phyloP scores from a whole-genome alignment of 768 basidiomycete genomes.

The Epithele typhae region DNA sequence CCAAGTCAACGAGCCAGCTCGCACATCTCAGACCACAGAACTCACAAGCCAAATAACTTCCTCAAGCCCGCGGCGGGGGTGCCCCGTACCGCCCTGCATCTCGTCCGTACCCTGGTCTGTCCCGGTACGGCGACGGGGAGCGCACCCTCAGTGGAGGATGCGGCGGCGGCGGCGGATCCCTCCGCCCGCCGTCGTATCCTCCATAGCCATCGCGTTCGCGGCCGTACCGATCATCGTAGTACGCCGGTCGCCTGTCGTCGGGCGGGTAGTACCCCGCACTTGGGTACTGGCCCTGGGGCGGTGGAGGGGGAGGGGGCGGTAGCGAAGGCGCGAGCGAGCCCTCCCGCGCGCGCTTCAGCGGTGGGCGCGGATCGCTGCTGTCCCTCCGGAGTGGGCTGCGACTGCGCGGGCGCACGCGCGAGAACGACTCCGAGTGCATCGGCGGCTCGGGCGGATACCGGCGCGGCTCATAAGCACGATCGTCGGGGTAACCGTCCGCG shows the following conservation, averaged over 20 bases:
- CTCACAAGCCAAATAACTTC: background rate
- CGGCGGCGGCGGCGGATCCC: conserved; percentile 16
- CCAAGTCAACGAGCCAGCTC: too few relatives aligned
- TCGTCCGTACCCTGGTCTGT: conserved; percentile 10
- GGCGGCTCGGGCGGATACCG: conserved; percentile 17
- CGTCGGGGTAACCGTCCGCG: conserved; percentile 16
- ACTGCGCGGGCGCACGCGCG: conserved; percentile 25
- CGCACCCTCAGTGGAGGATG: background rate
- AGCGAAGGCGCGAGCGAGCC: conserved; percentile 11
- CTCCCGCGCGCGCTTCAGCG: conserved; percentile 25
- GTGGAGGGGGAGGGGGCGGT: conserved; percentile 6
- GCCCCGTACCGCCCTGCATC: conserved; percentile 20
- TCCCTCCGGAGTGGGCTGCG: conserved; percentile 20
- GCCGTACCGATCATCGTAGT: conserved; percentile 16
- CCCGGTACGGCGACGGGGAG: conserved; percentile 19
- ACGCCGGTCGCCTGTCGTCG: too few relatives aligned
- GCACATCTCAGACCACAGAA: background rate
- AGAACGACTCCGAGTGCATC: conserved; percentile 5
- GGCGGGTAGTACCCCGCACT: conserved; percentile 16
- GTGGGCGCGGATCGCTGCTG: conserved; percentile 22
- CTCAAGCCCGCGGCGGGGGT: background rate
- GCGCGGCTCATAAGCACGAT: conserved; percentile 11
- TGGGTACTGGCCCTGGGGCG: conserved; percentile 14
- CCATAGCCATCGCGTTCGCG: conserved; percentile 8
- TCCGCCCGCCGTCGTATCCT: conserved; percentile 17